phyloP scores from a whole-genome alignment of 2,329 filamentous ascomycete genomes.

The Arthrobotrys musiformis region DNA sequence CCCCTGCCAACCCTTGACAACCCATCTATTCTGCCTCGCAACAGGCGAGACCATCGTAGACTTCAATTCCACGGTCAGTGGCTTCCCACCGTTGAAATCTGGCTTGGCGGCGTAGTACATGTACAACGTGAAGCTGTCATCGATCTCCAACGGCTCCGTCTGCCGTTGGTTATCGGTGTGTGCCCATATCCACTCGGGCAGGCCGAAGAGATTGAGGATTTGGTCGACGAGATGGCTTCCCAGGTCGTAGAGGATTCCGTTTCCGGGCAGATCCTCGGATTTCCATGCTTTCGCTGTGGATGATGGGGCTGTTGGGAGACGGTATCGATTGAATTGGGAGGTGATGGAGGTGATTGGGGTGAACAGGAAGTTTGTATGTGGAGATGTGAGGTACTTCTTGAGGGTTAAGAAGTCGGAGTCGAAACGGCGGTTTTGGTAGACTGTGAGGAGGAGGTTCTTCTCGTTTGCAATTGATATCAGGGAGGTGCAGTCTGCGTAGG shows the following conservation, averaged over 20 bases:
- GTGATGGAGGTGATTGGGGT: constrained; percentile 56
- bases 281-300: constrained; percentile 57
- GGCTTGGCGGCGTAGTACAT: constrained; percentile 61
- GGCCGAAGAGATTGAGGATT: constrained; percentile 62
- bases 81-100: constrained; percentile 56
- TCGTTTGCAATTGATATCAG: constrained; percentile 60
- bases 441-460: constrained; percentile 61
- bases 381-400: constrained; percentile 54
- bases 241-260: constrained; percentile 62
- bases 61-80: constrained; percentile 61
- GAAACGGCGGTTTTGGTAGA: constrained; percentile 63
- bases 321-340: constrained; percentile 59
- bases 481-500: constrained; percentile 60
- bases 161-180: constrained; percentile 60
- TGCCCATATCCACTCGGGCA: constrained; percentile 60
- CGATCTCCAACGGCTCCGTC: constrained; percentile 57
- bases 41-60: constrained; percentile 61
- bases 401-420: constrained; percentile 63
- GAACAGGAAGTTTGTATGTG: constrained; percentile 49
- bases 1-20: constrained; percentile 61
- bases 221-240: constrained; percentile 63
- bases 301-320: constrained; percentile 39
- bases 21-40: constrained; percentile 60
- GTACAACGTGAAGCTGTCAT: constrained; percentile 62
- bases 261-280: constrained; percentile 54